phyloP scores from a whole-genome alignment of 106 monocot species.

The Acanthochlamys bracteata region DNA sequence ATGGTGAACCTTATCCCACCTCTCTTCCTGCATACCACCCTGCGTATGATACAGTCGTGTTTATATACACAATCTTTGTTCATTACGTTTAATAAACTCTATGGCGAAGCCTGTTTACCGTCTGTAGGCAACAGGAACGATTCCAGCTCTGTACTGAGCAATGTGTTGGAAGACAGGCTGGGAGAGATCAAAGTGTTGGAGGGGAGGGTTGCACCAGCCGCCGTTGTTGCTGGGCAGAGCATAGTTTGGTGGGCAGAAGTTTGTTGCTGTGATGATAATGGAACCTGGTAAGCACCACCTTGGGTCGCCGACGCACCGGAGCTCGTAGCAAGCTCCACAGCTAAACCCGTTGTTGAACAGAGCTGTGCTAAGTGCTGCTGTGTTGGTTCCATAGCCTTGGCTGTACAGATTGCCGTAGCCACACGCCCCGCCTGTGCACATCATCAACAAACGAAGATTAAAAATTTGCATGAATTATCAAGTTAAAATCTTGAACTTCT shows the following conservation, averaged over 20 bases:
- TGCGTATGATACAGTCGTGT: neutral
- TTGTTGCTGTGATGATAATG: slow-evolving; percentile 63
- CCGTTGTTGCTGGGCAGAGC: slow-evolving; percentile 44
- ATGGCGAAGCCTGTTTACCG: slow-evolving; percentile 13
- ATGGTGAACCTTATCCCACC: slow-evolving; percentile 17
- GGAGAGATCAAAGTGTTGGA: slow-evolving; percentile 44
- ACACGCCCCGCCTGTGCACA: slow-evolving; percentile 39
- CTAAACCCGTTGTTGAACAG: slow-evolving; percentile 45
- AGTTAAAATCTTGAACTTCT: too few relatives aligned
- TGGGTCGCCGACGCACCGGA: slow-evolving; percentile 23
- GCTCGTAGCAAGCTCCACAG: slow-evolving; percentile 52
- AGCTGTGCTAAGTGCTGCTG: slow-evolving; percentile 49
- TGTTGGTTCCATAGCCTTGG: slow-evolving; percentile 51
- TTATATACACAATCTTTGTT: too few relatives aligned
- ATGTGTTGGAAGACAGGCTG: slow-evolving; percentile 46
- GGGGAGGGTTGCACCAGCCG: slow-evolving; percentile 57
- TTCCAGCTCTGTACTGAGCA: slow-evolving; percentile 37
- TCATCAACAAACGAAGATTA: neutral
- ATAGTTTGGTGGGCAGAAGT: slow-evolving; percentile 90
- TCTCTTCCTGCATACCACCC: slow-evolving; percentile 11
- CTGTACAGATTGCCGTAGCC: slow-evolving; percentile 55
- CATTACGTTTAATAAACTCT: too few relatives aligned
- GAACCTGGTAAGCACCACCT: slow-evolving; percentile 43
- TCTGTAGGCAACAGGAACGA: slow-evolving; percentile 45
- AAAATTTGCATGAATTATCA: too few relatives aligned